Conservation (phyloP, 768 basidiomycete genomes). For the Leccinellum albellum region DNA sequence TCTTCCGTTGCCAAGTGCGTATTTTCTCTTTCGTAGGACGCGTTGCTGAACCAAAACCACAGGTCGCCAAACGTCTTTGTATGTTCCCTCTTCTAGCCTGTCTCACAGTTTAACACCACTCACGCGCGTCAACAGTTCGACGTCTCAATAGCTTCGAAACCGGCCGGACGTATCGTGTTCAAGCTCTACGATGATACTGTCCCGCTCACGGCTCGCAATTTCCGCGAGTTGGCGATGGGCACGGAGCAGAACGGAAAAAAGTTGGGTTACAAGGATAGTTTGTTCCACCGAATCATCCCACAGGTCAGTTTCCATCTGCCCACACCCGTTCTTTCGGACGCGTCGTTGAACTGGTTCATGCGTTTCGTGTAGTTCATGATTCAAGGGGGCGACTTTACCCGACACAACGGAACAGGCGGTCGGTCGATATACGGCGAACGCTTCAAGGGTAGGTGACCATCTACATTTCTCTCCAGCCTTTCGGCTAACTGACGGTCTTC, state of each 20-base stretch:
- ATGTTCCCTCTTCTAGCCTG: conserved; percentile 12
- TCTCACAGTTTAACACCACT: background rate
- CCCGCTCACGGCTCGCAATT: conserved; percentile 79
- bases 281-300: conserved; percentile 75
- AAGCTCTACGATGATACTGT: conserved; percentile 79
- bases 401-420: conserved; percentile 74
- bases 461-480: background rate
- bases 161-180: conserved; percentile 74
- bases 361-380: conserved; percentile 62
- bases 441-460: conserved; percentile 55
- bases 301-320: conserved; percentile 35
- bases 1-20: conserved; percentile 17
- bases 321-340: background rate
- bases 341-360: background rate
- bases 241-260: conserved; percentile 40
- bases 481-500: background rate
- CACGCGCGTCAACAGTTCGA: conserved; percentile 48
- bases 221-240: conserved; percentile 72
- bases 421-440: conserved; percentile 81
- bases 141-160: conserved; percentile 53
- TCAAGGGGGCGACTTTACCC: conserved; percentile 85
- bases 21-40: background rate
- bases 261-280: conserved; percentile 67
- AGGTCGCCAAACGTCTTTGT: conserved; percentile 30
- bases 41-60: conserved; percentile 1